Base-by-base conservation (phyloP, 495 filamentous ascomycete species). In the Achaetomiella virescens region DNA sequence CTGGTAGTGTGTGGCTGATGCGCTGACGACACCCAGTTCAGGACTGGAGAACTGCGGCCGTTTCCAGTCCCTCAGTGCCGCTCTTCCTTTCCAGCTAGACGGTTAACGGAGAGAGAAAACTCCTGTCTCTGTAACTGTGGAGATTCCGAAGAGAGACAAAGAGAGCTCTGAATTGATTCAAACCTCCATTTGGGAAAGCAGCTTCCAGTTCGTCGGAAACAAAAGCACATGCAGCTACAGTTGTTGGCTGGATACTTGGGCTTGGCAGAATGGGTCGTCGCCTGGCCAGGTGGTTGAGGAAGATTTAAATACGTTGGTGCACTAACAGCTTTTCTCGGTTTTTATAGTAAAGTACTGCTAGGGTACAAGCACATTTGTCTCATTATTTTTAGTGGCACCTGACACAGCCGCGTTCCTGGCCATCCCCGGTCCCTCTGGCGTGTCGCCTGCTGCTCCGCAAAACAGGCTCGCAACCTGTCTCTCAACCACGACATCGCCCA, bases 401-500 rank as follows among this genome's bases (percentile, higher is more conserved):
- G 35, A 57, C 55, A 52, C 66, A 62, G 57, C 58, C 57, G 35
- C 49, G 46, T 59, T 61, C 54, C 60, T n/a, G 48, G 48, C 24
- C 60, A 42, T 55, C 48, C 55, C 57, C 27, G 36, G 56, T 59
- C 61, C 54, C 54, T 57, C 54, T 63, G 59, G 52, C 55, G 62
- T 63, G 63, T 64, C 61, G 54, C 59, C 63, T 58, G 63, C 5
- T n/a, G n/a, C n/a, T n/a, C n/a, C 59, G 43, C 54, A 66, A 66
- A 65, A 60, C 63, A 61, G 60, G 64, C 63, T 65, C 62, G 55
- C 53, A 59, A 55, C 57, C 52, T 48, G 54, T 56, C 50, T 56
- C 53, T 51, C 57, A 49, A 53, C 58, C 47, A 47, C 59, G 52
- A 55, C 57, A 54, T 55, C 38, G 31, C 29, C 50, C 64, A 63